Evolutionary conservation across 495 filamentous ascomycete species (phyloP), one percentile per base, ranked within the genome.

Genomic region (Astrothelium macrocarpum): DNA sequence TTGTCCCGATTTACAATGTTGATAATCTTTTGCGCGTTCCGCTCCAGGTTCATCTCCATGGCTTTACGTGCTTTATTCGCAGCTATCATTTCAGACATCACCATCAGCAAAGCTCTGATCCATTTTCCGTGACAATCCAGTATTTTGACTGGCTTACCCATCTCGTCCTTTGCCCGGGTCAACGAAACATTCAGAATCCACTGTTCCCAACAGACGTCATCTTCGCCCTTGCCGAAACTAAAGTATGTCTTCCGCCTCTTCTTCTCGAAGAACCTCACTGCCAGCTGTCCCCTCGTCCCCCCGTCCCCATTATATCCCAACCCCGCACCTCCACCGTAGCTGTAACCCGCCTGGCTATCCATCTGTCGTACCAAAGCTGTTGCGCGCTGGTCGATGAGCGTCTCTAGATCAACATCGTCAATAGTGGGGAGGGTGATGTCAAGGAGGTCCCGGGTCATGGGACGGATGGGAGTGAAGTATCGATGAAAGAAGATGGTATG

Each of bases 401-500:
- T 92, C 71, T 96, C 91, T 34, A 98, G 86, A 70, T 96, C 90
- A 59, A 82, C 82, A 70, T 98, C 93, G 65, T 91, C 87, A 68
- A 98, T 87, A 65, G 87, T 85, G 34, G 95, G 90, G 9, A 97
- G 83, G 31, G 91, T 96, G 61, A 97, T 81, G 71, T 96, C 94
- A 62, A 97, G 85, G 53, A 97, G 84, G 71, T 98, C 94, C 72
- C 90, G 86, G 53, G 90, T 90, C 53, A 83, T 82, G n/a, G 94
- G 94, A 16, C 84, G 78, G 62, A 96, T 81, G 32, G 89, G 85
- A 63, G 89, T 89, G 79, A 98, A 97, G 81, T 91, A 95, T 65
- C 94, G 90, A 76, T 97, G 91, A 80, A 98, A 98, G 86, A 97
- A 98, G 72, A 98, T 96, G 45, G 93, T 94, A 74, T 96, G 91